Conservation (phyloP, 352 stramenopile species). For the Pseudoperonospora humuli region DNA sequence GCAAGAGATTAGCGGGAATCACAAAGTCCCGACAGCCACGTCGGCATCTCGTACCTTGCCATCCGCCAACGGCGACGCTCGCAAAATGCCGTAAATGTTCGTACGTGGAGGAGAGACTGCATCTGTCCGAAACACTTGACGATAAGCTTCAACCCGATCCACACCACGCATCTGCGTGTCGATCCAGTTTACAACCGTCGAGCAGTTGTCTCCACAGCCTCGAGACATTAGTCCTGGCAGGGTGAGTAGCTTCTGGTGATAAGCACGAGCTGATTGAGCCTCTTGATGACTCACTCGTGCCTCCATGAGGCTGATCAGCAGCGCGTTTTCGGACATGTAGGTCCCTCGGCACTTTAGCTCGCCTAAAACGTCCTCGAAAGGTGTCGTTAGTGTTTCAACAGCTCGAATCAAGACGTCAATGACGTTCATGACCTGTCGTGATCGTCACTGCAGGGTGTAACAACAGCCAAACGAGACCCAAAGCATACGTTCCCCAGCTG, state of each 20-base stretch:
- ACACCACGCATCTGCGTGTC: slow-evolving; percentile 37
- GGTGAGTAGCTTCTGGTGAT: slow-evolving; percentile 33
- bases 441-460: slow-evolving; percentile 70
- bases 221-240: slow-evolving; percentile 23
- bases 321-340: slow-evolving; percentile 86
- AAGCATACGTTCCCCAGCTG: slow-evolving; percentile 58
- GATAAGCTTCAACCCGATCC: slow-evolving; percentile 53
- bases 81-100: slow-evolving; percentile 74
- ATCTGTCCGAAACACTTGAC: slow-evolving; percentile 35
- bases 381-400: not conserved
- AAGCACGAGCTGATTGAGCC: slow-evolving; percentile 18
- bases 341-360: slow-evolving; percentile 77
- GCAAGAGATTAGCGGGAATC: not conserved
- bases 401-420: not conserved
- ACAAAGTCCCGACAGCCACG: not conserved
- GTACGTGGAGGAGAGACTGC: slow-evolving; percentile 19
- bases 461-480: slow-evolving; percentile 68
- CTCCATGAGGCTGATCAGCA: slow-evolving; percentile 73
- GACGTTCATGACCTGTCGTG: slow-evolving; percentile 43
- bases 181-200: slow-evolving; percentile 47
- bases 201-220: slow-evolving; percentile 44
- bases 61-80: slow-evolving; percentile 58
- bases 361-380: slow-evolving; percentile 26
- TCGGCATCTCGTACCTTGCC: slow-evolving; percentile 36
- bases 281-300: slow-evolving; percentile 34